These are phyloP conservation scores for Wickerhamiella spandovensis DNA, from an alignment of 805 yeast species.

Conservation along the genomic window DNA sequence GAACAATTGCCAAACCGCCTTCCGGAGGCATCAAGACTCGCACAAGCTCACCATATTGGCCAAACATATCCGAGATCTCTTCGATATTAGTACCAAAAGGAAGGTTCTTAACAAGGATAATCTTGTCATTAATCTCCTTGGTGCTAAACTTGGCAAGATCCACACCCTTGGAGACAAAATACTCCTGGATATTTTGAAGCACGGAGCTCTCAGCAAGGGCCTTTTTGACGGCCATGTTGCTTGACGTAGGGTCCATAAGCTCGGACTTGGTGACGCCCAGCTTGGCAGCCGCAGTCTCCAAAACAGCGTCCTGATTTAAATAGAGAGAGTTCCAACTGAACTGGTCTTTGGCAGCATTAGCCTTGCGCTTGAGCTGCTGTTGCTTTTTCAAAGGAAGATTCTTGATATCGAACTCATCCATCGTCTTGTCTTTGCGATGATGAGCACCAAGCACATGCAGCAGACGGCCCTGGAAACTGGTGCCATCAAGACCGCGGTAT, in stretches of 20 bases:
- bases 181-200: conserved; percentile 77
- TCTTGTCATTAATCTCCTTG: conserved; percentile 62
- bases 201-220: conserved; percentile 96
- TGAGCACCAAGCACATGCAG: conserved; percentile 82
- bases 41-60: conserved; percentile 64
- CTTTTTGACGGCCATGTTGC: conserved; percentile 86
- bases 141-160: conserved; percentile 59
- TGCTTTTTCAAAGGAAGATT: conserved; percentile 90
- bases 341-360: conserved; percentile 71
- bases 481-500: conserved; percentile 61
- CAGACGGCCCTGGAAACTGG: conserved; percentile 86
- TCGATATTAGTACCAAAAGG: conserved; percentile 74
- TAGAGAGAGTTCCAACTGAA: conserved; percentile 93
- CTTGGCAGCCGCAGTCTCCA: conserved; percentile 75
- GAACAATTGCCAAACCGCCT: conserved; percentile 90
- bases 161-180: conserved; percentile 74
- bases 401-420: conserved; percentile 84
- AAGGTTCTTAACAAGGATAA: conserved; percentile 78
- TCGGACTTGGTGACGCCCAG: conserved; percentile 75
- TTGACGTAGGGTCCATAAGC: conserved; percentile 73
- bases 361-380: conserved; percentile 67
- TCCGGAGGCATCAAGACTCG: conserved; percentile 89
- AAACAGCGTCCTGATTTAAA: conserved; percentile 81
- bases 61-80: conserved; percentile 72
- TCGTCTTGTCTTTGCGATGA: conserved; percentile 61